Base-by-base conservation (phyloP, 148 eudicot genomes). In the Vaccinium vitisidaea region DNA sequence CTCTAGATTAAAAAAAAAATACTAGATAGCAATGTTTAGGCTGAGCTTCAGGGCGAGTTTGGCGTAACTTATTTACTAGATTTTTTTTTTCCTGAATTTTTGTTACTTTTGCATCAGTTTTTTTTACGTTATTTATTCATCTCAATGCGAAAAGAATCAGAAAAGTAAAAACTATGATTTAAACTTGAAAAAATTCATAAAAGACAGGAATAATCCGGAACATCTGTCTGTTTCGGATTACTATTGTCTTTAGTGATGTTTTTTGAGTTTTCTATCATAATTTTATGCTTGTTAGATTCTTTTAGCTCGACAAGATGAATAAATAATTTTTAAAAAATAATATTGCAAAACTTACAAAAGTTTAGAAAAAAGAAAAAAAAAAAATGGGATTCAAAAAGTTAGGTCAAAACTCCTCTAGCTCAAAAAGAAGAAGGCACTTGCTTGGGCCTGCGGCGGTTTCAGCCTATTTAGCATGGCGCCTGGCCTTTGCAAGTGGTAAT, bases 361-460 rank as follows among this genome's bases (percentile, higher is more conserved):
- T 58, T 58, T 21, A 18, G 63, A 21, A 58, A 58, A 43, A 43
- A 39, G 5, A n/a, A 30, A 30, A 1, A 30, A 32, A 56, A 56
- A 56, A 2, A 56, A 15, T 61, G 25, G 27, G 10, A 21, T n/a
- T 25, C 27, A 63, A 63, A 63, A 63, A 21, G 25, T 63, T n/a
- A 21, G 23, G 69, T 25, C 27, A 11, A 63, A n/a, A 25, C 23
- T 59, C 67, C 21, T 8, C 11, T 23, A 65, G 71, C 73, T 27
- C 1, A 67, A 25, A 27, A 59, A 9, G 30, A 65, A 69, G 39
- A 69, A 27, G 74, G 27, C 19, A 9, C 32, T 65, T 23, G 13
- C 32, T 65, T 65, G 71, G 71, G 71, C 71, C 71, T 23, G 71
- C 25, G 71, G 71, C 71, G 9, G 71, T 65, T n/a, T 65, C 74